phyloP scores from a whole-genome alignment of 306 rosid species.

The Trichosanthes truncata region DNA sequence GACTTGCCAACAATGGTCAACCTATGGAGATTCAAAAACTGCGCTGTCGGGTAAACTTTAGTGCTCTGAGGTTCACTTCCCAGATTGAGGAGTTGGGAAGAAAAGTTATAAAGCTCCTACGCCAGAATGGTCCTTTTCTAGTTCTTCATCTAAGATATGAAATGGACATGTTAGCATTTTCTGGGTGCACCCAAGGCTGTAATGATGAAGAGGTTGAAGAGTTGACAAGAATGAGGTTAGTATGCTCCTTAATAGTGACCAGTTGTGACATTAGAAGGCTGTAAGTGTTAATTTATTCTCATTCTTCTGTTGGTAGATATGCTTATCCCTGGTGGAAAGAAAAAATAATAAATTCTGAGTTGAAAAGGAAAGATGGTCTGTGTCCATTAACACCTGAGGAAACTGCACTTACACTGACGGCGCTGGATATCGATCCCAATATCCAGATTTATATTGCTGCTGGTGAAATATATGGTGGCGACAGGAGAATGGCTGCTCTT shows the following conservation, averaged over 20 bases:
- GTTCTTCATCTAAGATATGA: slow-evolving; percentile 96
- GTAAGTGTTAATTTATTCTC: neutral
- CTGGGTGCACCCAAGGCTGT: slow-evolving; percentile 97
- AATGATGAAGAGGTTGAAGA: slow-evolving; percentile 86
- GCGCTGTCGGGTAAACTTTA: slow-evolving; percentile 89
- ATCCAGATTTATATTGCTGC: slow-evolving; percentile 97
- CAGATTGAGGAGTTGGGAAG: slow-evolving; percentile 91
- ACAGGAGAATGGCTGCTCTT: slow-evolving; percentile 67
- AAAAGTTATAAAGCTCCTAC: slow-evolving; percentile 71
- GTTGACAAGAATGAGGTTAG: slow-evolving; percentile 94
- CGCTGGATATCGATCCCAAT: slow-evolving; percentile 75
- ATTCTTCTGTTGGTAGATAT: slow-evolving; percentile 40
- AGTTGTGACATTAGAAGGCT: neutral
- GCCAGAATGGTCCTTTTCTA: slow-evolving; percentile 72
- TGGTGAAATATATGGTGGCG: slow-evolving; percentile 94
- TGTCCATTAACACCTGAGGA: slow-evolving; percentile 98
- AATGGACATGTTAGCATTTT: slow-evolving; percentile 99
- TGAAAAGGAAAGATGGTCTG: slow-evolving; percentile 93
- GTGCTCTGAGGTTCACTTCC: slow-evolving; percentile 83
- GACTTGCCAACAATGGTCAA: slow-evolving; percentile 86
- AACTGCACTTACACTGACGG: slow-evolving; percentile 78
- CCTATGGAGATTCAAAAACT: slow-evolving; percentile 81
- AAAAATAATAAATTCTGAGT: slow-evolving; percentile 79
- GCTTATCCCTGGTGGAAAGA: slow-evolving; percentile 99
- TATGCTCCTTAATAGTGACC: neutral